Evolutionary conservation across 75 land plant genomes (phyloP).

Genomic region (Cryptomeria japonica): DNA sequence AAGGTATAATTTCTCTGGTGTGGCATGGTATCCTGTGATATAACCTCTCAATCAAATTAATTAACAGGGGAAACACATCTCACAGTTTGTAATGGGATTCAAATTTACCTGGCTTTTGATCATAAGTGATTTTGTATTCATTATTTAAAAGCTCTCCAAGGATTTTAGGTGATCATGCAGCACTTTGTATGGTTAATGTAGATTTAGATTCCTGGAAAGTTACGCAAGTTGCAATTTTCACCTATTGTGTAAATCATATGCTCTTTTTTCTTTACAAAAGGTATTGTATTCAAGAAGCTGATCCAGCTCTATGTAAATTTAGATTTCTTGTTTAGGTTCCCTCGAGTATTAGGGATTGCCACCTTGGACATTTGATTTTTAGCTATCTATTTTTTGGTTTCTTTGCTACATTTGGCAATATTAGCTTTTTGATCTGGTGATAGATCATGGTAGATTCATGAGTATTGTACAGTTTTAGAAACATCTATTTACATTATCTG

Average conservation of each 20-base stretch:
- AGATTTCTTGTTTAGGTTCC: neutral
- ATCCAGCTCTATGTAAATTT: neutral
- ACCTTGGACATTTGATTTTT: neutral
- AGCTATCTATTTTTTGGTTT: neutral
- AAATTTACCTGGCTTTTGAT: neutral
- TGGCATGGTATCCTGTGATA: neutral
- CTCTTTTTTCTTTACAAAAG: neutral
- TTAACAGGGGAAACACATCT: neutral
- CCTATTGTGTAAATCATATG: neutral
- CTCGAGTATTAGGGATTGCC: neutral
- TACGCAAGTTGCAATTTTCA: neutral
- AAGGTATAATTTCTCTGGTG: neutral
- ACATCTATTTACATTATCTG: neutral
- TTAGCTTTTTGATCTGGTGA: neutral
- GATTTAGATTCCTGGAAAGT: neutral
- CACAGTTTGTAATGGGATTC: neutral
- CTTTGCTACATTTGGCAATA: neutral
- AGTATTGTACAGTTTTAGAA: neutral
- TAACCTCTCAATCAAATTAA: neutral
- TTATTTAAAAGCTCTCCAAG: neutral
- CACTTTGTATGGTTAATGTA: neutral
- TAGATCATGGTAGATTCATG: neutral
- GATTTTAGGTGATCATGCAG: neutral
- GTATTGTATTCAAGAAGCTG: constrained; percentile 1
- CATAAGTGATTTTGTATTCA: constrained; percentile 9